Base-by-base conservation (phyloP, 148 eudicot genomes). In the Silene latifolia region DNA sequence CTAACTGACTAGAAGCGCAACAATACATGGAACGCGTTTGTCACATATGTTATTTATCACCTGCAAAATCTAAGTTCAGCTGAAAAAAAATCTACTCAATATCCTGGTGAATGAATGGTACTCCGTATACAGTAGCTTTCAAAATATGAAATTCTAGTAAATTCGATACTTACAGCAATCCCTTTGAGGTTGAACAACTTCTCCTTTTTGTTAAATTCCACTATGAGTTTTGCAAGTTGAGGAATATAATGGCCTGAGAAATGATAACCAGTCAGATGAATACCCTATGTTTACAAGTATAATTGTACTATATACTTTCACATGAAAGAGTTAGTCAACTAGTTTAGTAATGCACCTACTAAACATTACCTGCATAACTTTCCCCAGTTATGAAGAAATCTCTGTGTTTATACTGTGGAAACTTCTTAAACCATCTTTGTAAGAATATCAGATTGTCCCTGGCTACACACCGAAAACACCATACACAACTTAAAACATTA, bases 371-470 rank as follows among this genome's bases (percentile, higher is more conserved):
- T 80, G 99, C 99, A 86, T 95, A 95, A 76, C 99, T 95, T 88
- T 95, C 99, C 77, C 99, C 99, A 7, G 97, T 90, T 51, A 95
- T 89, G 79, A 76, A 95, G 71, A 95, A 80, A 83, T 86, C 89
- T 61, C 90, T 90, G 14, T 81, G 76, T 23, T 71, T 84, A 77
- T 90, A 92, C 67, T 90, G 91, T 20, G 99, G 99, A 72, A 92
- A 95, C 82, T 90, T 92, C 47, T 78, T 77, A 64, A 95, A 88
- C 99, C 99, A 95, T 69, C 87, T 85, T 86, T 86, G 88, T 79
- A 95, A 77, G 82, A 95, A 95, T 72, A 88, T 83, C 77, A 95
- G 86, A 75, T 95, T 95, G 88, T 90, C 97, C 83, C 86, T 83
- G 66, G 99, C 99, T 95, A 76, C 47, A 82, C 19, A 67, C 66